Conservation (phyloP, 2,329 filamentous ascomycete species). For the Trichophyton verrucosum region DNA sequence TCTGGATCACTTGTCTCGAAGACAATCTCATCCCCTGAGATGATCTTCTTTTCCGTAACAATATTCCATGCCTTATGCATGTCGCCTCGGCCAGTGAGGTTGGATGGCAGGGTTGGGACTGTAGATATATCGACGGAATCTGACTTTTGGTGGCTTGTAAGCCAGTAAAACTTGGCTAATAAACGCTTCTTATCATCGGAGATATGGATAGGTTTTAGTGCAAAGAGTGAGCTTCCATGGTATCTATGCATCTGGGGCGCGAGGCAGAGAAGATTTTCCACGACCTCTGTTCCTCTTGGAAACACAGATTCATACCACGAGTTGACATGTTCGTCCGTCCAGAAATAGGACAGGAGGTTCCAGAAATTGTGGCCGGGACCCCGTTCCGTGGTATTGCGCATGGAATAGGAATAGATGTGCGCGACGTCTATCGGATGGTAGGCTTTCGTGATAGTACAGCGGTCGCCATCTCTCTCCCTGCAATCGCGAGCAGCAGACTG, state of each 20-base stretch:
- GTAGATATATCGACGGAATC: background rate
- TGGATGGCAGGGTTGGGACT: background rate
- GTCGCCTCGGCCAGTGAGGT: background rate
- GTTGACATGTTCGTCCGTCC: conserved; percentile 6
- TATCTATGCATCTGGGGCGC: conserved; percentile 6
- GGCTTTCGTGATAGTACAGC: conserved; percentile 7
- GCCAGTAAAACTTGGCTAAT: conserved; percentile 8
- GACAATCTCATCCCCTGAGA: background rate
- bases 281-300: conserved; percentile 4
- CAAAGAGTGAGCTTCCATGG: conserved; percentile 5
- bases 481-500: background rate
- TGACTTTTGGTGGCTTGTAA: background rate
- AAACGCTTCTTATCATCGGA: background rate
- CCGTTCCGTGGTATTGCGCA: background rate
- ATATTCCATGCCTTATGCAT: background rate
- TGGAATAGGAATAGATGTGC: conserved; percentile 11
- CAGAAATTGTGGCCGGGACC: background rate
- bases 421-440: conserved; percentile 8
- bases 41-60: background rate
- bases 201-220: conserved; percentile 6
- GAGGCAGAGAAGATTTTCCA: conserved; percentile 10
- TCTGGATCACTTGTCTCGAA: conserved; percentile 5
- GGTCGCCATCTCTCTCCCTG: background rate
- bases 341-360: conserved; percentile 9
- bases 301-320: conserved; percentile 7